These are phyloP conservation scores for Vanrija humicola DNA, from an alignment of 1,284 basidiomycete genomes.

Conservation along the genomic window DNA sequence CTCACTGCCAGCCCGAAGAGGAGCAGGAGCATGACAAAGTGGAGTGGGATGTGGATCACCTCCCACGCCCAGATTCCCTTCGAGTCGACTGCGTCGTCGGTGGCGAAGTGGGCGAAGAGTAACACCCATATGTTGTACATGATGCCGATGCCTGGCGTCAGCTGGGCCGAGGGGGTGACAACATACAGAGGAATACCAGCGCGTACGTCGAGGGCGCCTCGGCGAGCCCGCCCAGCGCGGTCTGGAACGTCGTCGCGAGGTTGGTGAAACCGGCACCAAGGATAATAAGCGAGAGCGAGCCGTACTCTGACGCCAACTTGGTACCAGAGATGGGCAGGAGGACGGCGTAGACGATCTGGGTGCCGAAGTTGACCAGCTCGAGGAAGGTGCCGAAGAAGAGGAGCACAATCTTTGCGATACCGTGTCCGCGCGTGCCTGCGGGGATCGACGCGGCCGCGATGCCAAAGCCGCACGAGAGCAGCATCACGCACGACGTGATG, in stretches of 20 bases:
- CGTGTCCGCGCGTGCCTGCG: conserved; percentile 1
- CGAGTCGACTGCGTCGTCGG: conserved; percentile 10
- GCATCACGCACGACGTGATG: neutral
- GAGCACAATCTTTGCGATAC: conserved; percentile 24
- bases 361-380: conserved; percentile 11
- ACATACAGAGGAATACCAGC: conserved; percentile 22
- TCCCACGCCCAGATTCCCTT: conserved; percentile 23
- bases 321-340: neutral
- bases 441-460: conserved; percentile 19
- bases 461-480: conserved; percentile 14
- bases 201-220: conserved; percentile 18
- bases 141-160: conserved; percentile 18
- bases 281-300: conserved; percentile 33
- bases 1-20: conserved; percentile 1
- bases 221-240: neutral
- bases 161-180: neutral
- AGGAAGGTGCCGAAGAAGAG: conserved; percentile 25
- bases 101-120: conserved; percentile 26
- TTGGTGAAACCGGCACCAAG: conserved; percentile 31
- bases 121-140: conserved; percentile 30
- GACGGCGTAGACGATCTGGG: conserved; percentile 4
- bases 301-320: conserved; percentile 18
- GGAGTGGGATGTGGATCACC: conserved; percentile 10
- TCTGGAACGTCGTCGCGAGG: conserved; percentile 1
- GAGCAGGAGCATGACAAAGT: conserved; percentile 10